Evolutionary conservation across 2,329 filamentous ascomycete genomes (phyloP).

Genomic region (Fusarium tricinctum): DNA sequence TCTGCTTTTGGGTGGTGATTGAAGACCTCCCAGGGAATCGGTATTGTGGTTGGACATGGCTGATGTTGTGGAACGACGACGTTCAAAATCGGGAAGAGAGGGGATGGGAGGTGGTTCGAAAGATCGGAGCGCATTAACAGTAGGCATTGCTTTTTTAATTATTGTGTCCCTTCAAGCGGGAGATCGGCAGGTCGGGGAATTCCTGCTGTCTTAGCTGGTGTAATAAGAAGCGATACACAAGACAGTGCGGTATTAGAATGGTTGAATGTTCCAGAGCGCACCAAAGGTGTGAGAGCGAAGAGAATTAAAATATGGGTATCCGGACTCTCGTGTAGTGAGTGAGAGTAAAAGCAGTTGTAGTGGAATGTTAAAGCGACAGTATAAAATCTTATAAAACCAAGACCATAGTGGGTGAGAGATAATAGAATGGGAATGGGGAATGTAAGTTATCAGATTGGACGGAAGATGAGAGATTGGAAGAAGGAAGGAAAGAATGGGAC

Average conservation of each 20-base stretch:
- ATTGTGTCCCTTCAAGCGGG: slow-evolving; percentile 10
- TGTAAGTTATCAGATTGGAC: not conserved
- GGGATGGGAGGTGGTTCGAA: slow-evolving; percentile 48
- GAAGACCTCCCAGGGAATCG: slow-evolving; percentile 41
- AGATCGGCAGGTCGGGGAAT: not conserved
- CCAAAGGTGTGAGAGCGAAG: not conserved
- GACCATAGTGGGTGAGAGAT: slow-evolving; percentile 6
- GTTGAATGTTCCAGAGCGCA: slow-evolving; percentile 4
- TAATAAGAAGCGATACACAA: slow-evolving; percentile 20
- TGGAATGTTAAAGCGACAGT: slow-evolving; percentile 21
- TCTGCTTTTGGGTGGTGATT: slow-evolving; percentile 42
- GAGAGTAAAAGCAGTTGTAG: not conserved
- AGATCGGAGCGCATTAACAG: slow-evolving; percentile 44
- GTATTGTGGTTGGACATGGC: slow-evolving; percentile 37
- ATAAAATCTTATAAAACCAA: slow-evolving; percentile 10
- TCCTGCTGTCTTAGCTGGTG: slow-evolving; percentile 18
- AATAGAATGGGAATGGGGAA: slow-evolving; percentile 11
- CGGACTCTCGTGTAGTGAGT: not conserved
- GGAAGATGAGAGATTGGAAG: slow-evolving; percentile 11
- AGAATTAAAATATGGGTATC: not conserved
- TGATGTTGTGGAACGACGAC: slow-evolving; percentile 45
- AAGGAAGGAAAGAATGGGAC: slow-evolving; percentile 40
- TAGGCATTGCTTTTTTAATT: slow-evolving; percentile 40
- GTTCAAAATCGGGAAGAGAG: slow-evolving; percentile 47
- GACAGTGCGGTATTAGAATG: slow-evolving; percentile 1